Conservation (phyloP, 2,329 filamentous ascomycete species). For the Blastomyces parvus region DNA sequence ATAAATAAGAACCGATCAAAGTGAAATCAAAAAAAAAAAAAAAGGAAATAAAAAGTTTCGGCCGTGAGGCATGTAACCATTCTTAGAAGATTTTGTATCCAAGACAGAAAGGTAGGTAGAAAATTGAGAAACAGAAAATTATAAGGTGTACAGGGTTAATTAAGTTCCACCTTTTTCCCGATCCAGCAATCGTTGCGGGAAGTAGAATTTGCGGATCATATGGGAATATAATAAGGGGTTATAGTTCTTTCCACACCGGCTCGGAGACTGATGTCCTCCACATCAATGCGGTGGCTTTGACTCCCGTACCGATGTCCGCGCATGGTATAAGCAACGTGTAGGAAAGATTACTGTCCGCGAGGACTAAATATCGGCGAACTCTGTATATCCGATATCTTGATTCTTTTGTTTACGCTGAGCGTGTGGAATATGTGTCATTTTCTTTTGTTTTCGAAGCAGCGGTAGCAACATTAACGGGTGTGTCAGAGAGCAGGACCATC, state of each 20-base stretch:
- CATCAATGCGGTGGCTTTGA: background rate
- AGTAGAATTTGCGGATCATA: background rate
- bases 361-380: conserved; percentile 21
- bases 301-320: background rate
- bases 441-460: conserved; percentile 12
- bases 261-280: too few species aligned
- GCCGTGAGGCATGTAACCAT: conserved; percentile 23
- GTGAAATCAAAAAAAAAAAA: too few species aligned
- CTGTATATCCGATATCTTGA: conserved; percentile 19
- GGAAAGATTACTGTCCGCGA: conserved; percentile 24
- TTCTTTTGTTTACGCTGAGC: conserved; percentile 5
- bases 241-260: background rate
- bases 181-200: background rate
- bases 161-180: background rate
- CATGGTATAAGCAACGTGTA: background rate
- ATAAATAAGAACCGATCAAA: conserved; percentile 4
- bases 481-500: conserved; percentile 17
- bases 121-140: conserved; percentile 13
- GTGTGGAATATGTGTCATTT: conserved; percentile 4
- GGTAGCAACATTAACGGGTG: conserved; percentile 6
- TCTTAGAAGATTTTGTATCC: conserved; percentile 13
- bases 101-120: conserved; percentile 15
- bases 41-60: conserved; percentile 3
- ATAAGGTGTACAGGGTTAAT: conserved; percentile 9
- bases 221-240: background rate